A percentile compares a stretch with the other conserved stretches of the same genome.
phyloP scores from a whole-genome alignment of 2,329 filamentous ascomycete species.

The Pseudogymnoascus sp. region DNA sequence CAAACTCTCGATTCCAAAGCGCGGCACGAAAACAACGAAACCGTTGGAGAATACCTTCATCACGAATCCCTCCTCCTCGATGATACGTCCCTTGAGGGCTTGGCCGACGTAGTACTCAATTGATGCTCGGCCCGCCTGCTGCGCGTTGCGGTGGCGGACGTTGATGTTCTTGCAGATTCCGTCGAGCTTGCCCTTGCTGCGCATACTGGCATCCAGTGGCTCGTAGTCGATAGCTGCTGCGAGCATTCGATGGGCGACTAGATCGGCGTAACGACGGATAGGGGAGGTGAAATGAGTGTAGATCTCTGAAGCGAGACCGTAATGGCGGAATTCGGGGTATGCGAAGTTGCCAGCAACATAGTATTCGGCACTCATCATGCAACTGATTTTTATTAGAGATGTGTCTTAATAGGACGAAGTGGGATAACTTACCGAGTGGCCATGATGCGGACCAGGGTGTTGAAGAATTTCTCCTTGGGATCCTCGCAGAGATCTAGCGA shows the following conservation, averaged over 20 bases:
- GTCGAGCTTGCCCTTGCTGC: conserved; percentile 77
- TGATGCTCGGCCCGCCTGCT: conserved; percentile 86
- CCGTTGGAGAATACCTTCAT: conserved; percentile 98
- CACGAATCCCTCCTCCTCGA: conserved; percentile 85
- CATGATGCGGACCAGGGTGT: conserved; percentile 94
- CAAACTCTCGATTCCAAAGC: conserved; percentile 90
- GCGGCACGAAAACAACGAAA: conserved; percentile 89
- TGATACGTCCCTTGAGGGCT: conserved; percentile 69
- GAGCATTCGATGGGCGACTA: conserved; percentile 87
- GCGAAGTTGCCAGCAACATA: conserved; percentile 92
- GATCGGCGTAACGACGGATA: conserved; percentile 94
- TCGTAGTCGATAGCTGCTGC: conserved; percentile 94
- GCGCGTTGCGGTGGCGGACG: conserved; percentile 90
- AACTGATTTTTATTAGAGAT: conserved; percentile 31
- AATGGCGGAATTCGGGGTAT: conserved; percentile 92
- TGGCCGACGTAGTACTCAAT: conserved; percentile 98
- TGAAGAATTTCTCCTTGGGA: conserved; percentile 83
- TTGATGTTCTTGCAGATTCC: conserved; percentile 98
- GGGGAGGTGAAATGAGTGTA: conserved; percentile 99
- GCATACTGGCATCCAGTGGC: conserved; percentile 69
- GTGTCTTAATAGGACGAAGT: not conserved
- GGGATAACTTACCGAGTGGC: conserved; percentile 55
- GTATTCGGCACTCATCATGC: conserved; percentile 99
- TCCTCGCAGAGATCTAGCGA: conserved; percentile 82
- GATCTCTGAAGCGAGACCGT: conserved; percentile 90